Evolutionary conservation across 306 rosid genomes (phyloP), one percentile per base, ranked within the genome.

Genomic region (Quercus agrifolia): DNA sequence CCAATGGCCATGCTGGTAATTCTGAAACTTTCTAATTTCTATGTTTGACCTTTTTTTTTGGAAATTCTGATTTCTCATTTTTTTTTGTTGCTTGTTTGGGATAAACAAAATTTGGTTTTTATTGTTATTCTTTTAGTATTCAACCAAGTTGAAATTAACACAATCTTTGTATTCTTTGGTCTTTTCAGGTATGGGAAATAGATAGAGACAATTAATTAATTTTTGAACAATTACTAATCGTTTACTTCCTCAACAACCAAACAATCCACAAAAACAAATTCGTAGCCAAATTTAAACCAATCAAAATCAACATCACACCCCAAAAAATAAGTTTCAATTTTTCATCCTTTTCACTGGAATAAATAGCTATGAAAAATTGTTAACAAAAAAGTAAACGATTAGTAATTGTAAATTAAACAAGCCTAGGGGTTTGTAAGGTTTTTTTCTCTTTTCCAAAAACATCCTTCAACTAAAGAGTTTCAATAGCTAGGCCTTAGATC

Each of bases 1-100:
- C 61, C 18, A 87, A 89, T 79, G 91, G 89, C 51, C 84, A 70
- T 55, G 75, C 88, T 21, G 80, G 67, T 58, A 77, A 71, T 68
- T 71, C 85, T 31, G 89, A 90, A 85, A 81, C 11, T 56, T 20
- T 8, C 78, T 61, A 10, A 68, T 15, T 44, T 68, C 7, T 28
- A 59, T 1, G 18, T 21, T 17, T 67, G 28, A 9, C 1, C 35
- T 46, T 4, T 20, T 14, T 18, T 7, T 7, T 0, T 6, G 46
- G 11, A 58, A 59, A 7, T 7, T 38, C 7, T 38, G 11, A 7
- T 38, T 38, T 38, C 46, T 1, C 11, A 38, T 38, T 7, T 38
- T 21, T 38, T 38, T 7, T 74, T 1, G 25, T 11, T 5, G 15
- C 0, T 23, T 56, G 8, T 78, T 70, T 25, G 46, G n/a, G 46